Evolutionary conservation across 192 early-diverging fungal genomes (phyloP), one percentile per base, ranked within the genome.

Genomic region (Phycomyces blakesleeanus): DNA sequence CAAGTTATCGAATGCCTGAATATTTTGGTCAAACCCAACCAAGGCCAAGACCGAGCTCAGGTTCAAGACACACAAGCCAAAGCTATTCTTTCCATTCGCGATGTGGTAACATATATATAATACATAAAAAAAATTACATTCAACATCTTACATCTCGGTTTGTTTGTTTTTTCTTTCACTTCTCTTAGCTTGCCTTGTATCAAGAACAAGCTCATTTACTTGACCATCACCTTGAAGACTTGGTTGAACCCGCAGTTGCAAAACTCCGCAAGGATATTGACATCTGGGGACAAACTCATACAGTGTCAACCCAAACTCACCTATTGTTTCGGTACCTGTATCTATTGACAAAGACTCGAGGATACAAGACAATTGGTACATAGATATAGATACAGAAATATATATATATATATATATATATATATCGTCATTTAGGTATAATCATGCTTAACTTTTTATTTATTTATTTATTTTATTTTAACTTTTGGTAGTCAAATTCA

Each of bases 401-500:
- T n/a, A 38, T 27, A 37, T 20, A 25, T 5, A 10, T 47, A 25
- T 59, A 11, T 29, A 2, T 34, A 29, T 55, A 18, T 41, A 24
- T 8, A 12, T 55, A 14, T 40, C 40, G 21, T 26, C 7, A 66
- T 51, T 29, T 41, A 27, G 11, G 25, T 57, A 21, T 41, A 8
- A n/a, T n/a, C n/a, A n/a, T n/a, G n/a, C n/a, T n/a, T n/a, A n/a
- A n/a, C n/a, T n/a, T n/a, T n/a, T n/a, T n/a, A n/a, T n/a, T n/a
- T n/a, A n/a, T n/a, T n/a, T n/a, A n/a, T n/a, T n/a, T n/a, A n/a
- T n/a, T n/a, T n/a, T n/a, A n/a, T n/a, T n/a, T n/a, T n/a, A n/a
- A n/a, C n/a, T n/a, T n/a, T n/a, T n/a, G n/a, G n/a, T n/a, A 91
- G 81, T 97, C 55, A 91, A 93, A 59, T 93, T 99, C 65, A 89